Evolutionary conservation across 352 stramenopile genomes (phyloP).

Genomic region (Phytophthora idaei): DNA sequence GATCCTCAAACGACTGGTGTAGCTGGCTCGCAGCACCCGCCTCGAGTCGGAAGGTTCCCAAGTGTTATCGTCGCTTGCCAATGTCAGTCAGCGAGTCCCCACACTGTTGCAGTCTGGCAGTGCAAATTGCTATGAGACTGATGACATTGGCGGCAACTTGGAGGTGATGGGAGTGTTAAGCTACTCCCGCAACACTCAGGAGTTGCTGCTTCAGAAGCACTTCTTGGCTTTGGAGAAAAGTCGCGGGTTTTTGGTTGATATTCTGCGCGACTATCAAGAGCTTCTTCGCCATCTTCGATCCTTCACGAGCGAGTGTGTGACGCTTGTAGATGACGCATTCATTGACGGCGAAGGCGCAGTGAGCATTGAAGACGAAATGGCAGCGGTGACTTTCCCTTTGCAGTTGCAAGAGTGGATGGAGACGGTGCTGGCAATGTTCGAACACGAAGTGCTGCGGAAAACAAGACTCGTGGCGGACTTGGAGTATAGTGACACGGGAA

Average conservation of each 20-base stretch:
- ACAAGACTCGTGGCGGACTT: conserved; percentile 51
- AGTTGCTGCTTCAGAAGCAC: conserved; percentile 62
- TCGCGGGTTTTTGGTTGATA: conserved; percentile 53
- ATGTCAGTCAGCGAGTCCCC: conserved; percentile 65
- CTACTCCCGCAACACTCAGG: conserved; percentile 41
- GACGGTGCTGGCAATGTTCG: conserved; percentile 68
- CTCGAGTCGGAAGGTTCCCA: conserved; percentile 70
- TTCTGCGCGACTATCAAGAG: conserved; percentile 57
- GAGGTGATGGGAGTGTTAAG: conserved; percentile 53
- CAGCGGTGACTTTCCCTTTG: conserved; percentile 25
- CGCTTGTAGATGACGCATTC: conserved; percentile 35
- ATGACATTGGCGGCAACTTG: conserved; percentile 4
- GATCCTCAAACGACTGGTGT: conserved; percentile 21
- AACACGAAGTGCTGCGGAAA: conserved; percentile 70
- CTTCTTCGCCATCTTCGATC: conserved; percentile 46
- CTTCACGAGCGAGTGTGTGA: conserved; percentile 43
- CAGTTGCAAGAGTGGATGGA: conserved; percentile 78
- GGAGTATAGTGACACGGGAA: conserved; percentile 55
- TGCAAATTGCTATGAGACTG: background rate
- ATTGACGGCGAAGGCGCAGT: conserved; percentile 28
- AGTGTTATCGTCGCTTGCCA: conserved; percentile 72
- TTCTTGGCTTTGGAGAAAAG: conserved; percentile 77
- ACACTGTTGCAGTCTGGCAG: conserved; percentile 35
- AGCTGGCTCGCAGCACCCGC: conserved; percentile 52
- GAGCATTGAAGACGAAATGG: conserved; percentile 27